Conservation (phyloP, 768 basidiomycete species). For the Auriscalpium vulgare region DNA sequence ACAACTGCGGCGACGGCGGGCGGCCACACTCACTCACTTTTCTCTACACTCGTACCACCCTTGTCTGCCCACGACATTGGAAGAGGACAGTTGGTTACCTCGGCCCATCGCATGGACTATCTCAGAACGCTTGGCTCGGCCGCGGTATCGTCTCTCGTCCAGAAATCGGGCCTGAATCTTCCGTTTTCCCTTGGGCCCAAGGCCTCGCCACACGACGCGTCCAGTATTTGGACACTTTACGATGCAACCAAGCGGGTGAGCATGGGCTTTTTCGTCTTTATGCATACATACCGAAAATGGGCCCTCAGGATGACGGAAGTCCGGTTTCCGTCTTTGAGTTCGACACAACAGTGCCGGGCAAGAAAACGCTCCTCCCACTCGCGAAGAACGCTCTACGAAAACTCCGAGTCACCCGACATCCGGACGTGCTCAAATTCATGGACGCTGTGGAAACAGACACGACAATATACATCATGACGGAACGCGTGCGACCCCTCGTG, state of each 20-base stretch:
- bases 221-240: constrained; percentile 76
- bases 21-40: too few relatives aligned
- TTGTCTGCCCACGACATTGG: too few relatives aligned
- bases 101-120: constrained; percentile 56
- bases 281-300: constrained; percentile 8
- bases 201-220: constrained; percentile 53
- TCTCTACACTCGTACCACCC: too few relatives aligned
- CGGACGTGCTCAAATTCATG: constrained; percentile 92
- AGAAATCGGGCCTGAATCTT: constrained; percentile 85
- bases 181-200: constrained; percentile 81
- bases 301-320: constrained; percentile 74
- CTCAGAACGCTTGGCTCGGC: constrained; percentile 74
- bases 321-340: constrained; percentile 90
- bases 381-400: constrained; percentile 89
- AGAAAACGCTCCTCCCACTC: constrained; percentile 56
- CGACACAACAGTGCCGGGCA: constrained; percentile 56
- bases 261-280: background rate
- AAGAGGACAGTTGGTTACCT: background rate
- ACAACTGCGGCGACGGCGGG: too few relatives aligned
- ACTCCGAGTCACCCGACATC: constrained; percentile 86
- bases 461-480: constrained; percentile 88
- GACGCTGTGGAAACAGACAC: constrained; percentile 88
- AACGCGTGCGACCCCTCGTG: constrained; percentile 76
- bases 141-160: constrained; percentile 85
- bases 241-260: constrained; percentile 83